These are phyloP conservation scores for Capsicum rhomboideum DNA, from an alignment of 257 asterid genomes.

Conservation along the genomic window DNA sequence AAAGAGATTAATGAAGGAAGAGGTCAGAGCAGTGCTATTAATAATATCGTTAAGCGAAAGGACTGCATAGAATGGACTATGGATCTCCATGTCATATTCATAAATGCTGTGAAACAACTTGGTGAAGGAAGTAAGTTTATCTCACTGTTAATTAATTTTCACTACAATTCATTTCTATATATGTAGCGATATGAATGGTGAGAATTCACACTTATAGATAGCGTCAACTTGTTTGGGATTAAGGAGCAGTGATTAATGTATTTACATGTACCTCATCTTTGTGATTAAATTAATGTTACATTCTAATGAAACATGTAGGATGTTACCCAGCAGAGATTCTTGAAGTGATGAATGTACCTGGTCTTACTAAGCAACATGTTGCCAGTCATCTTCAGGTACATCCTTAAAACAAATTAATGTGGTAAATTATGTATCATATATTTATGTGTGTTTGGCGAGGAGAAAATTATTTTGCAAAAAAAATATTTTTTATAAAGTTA, in stretches of 20 bases:
- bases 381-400: no score
- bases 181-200: neutral
- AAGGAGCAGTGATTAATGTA: neutral
- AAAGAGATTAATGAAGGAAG: neutral
- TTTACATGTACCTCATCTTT: neutral
- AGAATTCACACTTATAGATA: neutral
- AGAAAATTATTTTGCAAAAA: no score
- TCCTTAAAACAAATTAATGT: no score
- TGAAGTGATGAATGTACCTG: neutral
- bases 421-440: neutral
- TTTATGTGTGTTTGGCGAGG: neutral
- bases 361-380: neutral
- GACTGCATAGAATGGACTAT: conserved; percentile 2
- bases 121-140: conserved; percentile 23
- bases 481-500: no score
- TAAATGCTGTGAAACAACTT: conserved; percentile 4
- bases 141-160: neutral
- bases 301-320: neutral
- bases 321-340: neutral
- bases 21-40: neutral
- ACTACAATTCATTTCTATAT: neutral
- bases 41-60: neutral
- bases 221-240: neutral
- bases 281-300: neutral
- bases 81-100: conserved; percentile 16